A percentile compares a stretch with the other conserved stretches of the same genome.
Evolutionary conservation across 2,329 filamentous ascomycete species (phyloP).

Genomic region (Tolypocladium guangdongense): DNA sequence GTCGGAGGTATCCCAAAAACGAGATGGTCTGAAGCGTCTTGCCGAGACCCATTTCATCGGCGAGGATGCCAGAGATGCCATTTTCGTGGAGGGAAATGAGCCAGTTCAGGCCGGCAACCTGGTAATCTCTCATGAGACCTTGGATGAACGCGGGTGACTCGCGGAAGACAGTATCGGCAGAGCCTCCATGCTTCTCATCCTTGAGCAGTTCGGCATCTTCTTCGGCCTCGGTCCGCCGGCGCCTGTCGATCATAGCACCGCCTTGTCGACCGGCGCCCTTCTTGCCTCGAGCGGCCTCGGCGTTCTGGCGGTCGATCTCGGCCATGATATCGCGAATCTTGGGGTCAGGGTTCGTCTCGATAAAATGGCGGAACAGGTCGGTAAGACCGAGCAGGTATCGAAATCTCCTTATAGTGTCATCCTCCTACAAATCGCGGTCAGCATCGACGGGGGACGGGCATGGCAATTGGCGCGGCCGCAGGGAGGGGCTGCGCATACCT

Average conservation of each 20-base stretch:
- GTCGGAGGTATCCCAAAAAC: slow-evolving; percentile 88
- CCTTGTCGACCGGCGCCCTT: slow-evolving; percentile 72
- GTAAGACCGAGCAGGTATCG: slow-evolving; percentile 90
- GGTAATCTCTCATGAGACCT: slow-evolving; percentile 90
- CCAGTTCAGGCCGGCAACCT: slow-evolving; percentile 93
- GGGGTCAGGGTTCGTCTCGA: slow-evolving; percentile 92
- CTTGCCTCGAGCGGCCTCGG: slow-evolving; percentile 57
- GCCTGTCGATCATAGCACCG: slow-evolving; percentile 66
- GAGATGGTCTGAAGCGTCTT: slow-evolving; percentile 97
- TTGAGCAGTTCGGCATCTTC: slow-evolving; percentile 83
- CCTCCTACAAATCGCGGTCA: slow-evolving; percentile 50
- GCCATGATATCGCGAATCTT: slow-evolving; percentile 88
- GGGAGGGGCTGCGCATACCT: slow-evolving; percentile 42
- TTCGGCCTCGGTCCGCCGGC: slow-evolving; percentile 88
- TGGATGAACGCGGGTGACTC: slow-evolving; percentile 88
- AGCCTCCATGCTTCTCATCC: slow-evolving; percentile 80
- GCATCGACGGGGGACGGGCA: background rate
- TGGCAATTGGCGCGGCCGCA: background rate
- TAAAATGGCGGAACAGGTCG: slow-evolving; percentile 96
- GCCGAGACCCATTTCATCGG: slow-evolving; percentile 96
- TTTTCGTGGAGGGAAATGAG: slow-evolving; percentile 96
- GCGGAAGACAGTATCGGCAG: slow-evolving; percentile 81
- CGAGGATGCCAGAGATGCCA: slow-evolving; percentile 93
- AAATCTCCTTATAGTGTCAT: slow-evolving; percentile 90
- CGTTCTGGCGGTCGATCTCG: slow-evolving; percentile 90